Base-by-base conservation (phyloP, 768 basidiomycete species). In the Rhizopogon vulgaris region DNA sequence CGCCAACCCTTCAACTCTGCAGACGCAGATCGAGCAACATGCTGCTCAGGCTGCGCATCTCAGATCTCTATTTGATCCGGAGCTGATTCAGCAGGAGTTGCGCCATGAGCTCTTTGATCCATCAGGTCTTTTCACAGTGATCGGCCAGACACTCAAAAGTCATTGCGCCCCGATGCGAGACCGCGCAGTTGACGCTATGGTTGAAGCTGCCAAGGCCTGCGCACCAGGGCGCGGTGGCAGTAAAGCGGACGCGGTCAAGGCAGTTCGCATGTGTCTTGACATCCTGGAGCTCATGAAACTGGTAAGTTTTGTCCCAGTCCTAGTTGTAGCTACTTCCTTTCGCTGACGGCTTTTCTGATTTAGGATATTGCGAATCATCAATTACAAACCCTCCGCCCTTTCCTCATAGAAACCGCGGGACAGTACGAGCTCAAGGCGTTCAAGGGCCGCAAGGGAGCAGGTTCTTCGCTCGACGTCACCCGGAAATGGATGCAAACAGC, bases 281-380 rank as follows among this genome's bases (percentile, higher is more conserved):
- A 84, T 95, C 56, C 74, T 94, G 37, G 94, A 95, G 71, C 78
- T 94, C 54, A 95, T 96, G 94, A 94, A 94, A 76, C 77, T 96
- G 62, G 93, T 90, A 63, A 63, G 89, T 80, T 39, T 22, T 22
- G 22, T 22, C 22, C 22, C 22, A 54, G 32, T 50, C 63, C 41
- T 43, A 51, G 56, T 36, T 18, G 17, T 51, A 41, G 56, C 45
- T 52, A 57, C 10, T 55, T 38, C 43, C 52, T 34, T 54, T 56
- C 58, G 48, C 58, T 64, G 38, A 62, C 58, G 54, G 56, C 56
- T 34, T 34, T 14, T 46, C 45, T 55, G 27, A 25, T 63, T 38
- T 61, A 95, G 93, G 94, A 96, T 67, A 94, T 96, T 56, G 94
- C 94, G 25, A 96, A 96, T 66, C 94, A 95, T 70, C 94, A 95